Evolutionary conservation across 495 filamentous ascomycete genomes (phyloP), one percentile per base, ranked within the genome.

Genomic region (Xylaria telfairii): DNA sequence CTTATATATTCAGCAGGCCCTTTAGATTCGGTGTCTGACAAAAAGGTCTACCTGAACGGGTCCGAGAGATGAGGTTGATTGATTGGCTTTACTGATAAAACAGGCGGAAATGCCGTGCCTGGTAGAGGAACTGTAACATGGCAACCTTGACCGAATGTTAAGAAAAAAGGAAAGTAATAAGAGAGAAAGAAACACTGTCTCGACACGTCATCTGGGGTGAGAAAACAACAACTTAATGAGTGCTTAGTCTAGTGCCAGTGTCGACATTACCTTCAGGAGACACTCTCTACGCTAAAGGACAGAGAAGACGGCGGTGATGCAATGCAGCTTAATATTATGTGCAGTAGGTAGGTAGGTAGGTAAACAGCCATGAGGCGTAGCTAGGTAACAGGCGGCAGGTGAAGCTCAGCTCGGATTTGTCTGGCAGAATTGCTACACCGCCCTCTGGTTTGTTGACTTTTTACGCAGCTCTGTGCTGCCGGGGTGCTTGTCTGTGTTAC

Each of bases 341-440:
- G n/a, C n/a, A n/a, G n/a, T n/a, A n/a, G n/a, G n/a, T n/a, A n/a
- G n/a, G n/a, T 6, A 21, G 4, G 13, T 15, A 47, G 44, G 28
- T 37, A 37, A 37, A 37, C 34, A 37, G 34, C 44, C 19, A n/a
- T 30, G 13, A 1, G 56, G 17, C 10, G 53, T 34, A 37, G 32
- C 57, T 51, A 53, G 44, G 28, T 34, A 53, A 53, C 30, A 39
- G 44, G 42, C 28, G 44, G 46, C 47, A 41, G 34, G 46, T 10
- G 62, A 65, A 65, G 49, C 39, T 60, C 65, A 46, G 53, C 51
- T 59, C 9, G 41, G 37, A 37, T 46, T 53, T 57, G 61, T 30
- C 61, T 30, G 68, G 68, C 68, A 70, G 61, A 70, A 70, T 32
- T 65, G 8, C 24, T 39, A 57, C 60, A 70, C 68, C 68, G 61